These are phyloP conservation scores for Clitopilus passeckerianus DNA, from an alignment of 768 basidiomycete genomes.

Conservation along the genomic window DNA sequence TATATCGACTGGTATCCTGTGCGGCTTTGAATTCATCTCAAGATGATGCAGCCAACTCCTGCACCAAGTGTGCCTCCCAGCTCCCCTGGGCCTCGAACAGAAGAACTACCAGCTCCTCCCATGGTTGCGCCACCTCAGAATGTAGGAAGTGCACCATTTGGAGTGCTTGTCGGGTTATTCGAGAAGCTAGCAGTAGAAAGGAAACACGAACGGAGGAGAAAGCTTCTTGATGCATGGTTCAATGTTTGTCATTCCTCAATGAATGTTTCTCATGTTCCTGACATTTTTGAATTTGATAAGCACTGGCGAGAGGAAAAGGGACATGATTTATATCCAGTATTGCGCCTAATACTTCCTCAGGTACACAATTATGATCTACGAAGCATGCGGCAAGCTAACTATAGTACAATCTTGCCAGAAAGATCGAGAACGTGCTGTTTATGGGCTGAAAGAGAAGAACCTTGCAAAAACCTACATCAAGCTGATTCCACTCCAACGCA, in stretches of 20 bases:
- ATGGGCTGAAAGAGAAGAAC: slow-evolving; percentile 93
- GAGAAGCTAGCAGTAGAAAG: slow-evolving; percentile 68
- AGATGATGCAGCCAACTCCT: slow-evolving; percentile 61
- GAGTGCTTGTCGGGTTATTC: slow-evolving; percentile 66
- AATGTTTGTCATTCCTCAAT: slow-evolving; percentile 44
- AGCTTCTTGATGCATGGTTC: slow-evolving; percentile 74
- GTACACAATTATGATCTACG: slow-evolving; percentile 25
- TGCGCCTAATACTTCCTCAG: slow-evolving; percentile 89
- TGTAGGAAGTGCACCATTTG: slow-evolving; percentile 64
- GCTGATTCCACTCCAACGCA: slow-evolving; percentile 76
- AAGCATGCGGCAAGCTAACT: too few relatives aligned
- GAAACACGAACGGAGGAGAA: slow-evolving; percentile 70
- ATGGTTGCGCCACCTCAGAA: slow-evolving; percentile 50
- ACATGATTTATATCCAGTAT: slow-evolving; percentile 81
- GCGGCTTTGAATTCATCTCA: not conserved
- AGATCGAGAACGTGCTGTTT: slow-evolving; percentile 89
- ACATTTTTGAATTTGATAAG: slow-evolving; percentile 26
- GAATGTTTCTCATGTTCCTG: slow-evolving; percentile 4
- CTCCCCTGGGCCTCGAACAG: slow-evolving; percentile 28
- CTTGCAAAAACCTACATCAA: slow-evolving; percentile 91
- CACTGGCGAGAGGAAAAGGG: slow-evolving; percentile 88
- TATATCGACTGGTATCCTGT: not conserved
- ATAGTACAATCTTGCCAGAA: slow-evolving; percentile 45
- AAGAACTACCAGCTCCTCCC: slow-evolving; percentile 20
- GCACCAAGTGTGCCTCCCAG: slow-evolving; percentile 54